Evolutionary conservation across 768 basidiomycete species (phyloP), one percentile per base, ranked within the genome.

Genomic region (Mycena chlorophos): DNA sequence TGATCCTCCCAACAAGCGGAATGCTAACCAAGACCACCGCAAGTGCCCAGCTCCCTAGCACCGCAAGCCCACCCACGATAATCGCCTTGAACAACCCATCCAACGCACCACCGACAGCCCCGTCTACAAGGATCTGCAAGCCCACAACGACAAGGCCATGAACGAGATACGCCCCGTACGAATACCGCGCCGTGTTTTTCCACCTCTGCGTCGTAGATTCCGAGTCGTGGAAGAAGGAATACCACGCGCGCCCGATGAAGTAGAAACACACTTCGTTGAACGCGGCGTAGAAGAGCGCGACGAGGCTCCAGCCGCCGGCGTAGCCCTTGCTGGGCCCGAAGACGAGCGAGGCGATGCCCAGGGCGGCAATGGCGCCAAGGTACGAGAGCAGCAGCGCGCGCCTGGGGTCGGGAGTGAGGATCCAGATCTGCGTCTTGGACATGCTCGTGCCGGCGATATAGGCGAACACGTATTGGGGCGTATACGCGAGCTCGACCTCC

Each of bases 401-500:
- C n/a, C 23, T 34, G 1, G 60, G 60, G 42, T 52, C 39, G 12
- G 49, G 29, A 6, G 57, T 52, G 19, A 61, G 31, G 2, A 61
- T 12, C 42, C 57, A 61, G 19, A 26, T 23, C 19, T 61, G 56
- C 39, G 55, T 54, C 27, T 42, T 29, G n/a, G 56, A 57, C 5
- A 61, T 52, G 47, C 49, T 51, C 22, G 50, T 57, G 34, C 60
- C 60, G 2, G 60, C 19, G 17, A 42, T 25, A 29, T 61, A 61
- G 1, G 60, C 60, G 2, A 61, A 26, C 17, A 61, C 53, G 38
- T 61, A 61, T 52, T 62, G 60, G 1, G 48, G 29, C 12, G 56
- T 51, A 49, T 55, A 62, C 20, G 39, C 56, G 5, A 53, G 54
- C 23, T 58, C 53, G 6, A 62, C 42, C 2, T 17, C 28, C 14